Base-by-base conservation (phyloP, 176 grass and related monocot species). In the Aegilops tauschii region DNA sequence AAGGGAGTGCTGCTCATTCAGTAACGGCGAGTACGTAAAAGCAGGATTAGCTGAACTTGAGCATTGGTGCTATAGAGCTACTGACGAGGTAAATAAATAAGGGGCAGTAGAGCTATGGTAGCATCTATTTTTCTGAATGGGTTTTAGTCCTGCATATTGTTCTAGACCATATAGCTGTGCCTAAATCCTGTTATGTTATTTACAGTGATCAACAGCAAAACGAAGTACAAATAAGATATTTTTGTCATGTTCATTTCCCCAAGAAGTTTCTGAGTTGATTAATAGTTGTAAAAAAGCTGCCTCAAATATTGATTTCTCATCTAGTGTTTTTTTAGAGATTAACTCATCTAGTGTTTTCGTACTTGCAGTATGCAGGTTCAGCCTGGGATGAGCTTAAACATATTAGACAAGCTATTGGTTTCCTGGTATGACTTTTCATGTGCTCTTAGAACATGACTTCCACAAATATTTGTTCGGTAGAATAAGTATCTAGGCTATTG, bases 1-100 rank as follows among this genome's bases (percentile, higher is more conserved):
- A 92, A 96, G 97, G 88, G 97, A 99, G 79, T 99, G 94, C 9
- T 99, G 97, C 89, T 99, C 97, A 21, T 99, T 99, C 82, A 99
- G 90, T 83, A 99, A 99, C 13, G 94, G 97, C 8, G 97, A 99
- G 82, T 99, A 93, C 11, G 97, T 99, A 79, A 99, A 99, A 89
- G 90, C 97, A 67, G 94, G 97, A 87, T 88, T 99, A 92, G 93
- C 94, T 87, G 97, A 99, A 88, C 97, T 99, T 74, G 97, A 99
- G 82, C 86, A 94, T 87, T 99, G 97, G 97, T 99, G 97, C 77
- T 89, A 92, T 82, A 89, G 90, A 90, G 92, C 94, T 82, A 99
- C 97, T 49, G 94, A 99, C 85, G 97, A 96, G 92, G 97, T 98
- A 91, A 88, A 67, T 83, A 64, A 75, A 76, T 76, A 79, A 68